phyloP scores from a whole-genome alignment of 176 grass and related monocot genomes.

The Triticum monococcum region DNA sequence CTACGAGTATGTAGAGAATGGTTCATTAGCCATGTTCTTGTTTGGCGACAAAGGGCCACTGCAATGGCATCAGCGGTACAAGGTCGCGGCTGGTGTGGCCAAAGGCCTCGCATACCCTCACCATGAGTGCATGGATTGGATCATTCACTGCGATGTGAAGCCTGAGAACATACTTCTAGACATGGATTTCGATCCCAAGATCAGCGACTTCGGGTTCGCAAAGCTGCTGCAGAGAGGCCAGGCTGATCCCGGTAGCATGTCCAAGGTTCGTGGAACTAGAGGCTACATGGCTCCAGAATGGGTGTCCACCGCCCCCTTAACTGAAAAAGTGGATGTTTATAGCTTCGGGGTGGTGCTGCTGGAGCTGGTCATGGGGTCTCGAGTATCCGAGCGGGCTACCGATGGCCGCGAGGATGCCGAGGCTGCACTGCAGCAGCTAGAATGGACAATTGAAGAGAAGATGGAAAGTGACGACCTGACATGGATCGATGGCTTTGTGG shows the following conservation, averaged over 20 bases:
- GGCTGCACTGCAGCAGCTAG: neutral
- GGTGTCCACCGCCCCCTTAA: slow-evolving; percentile 1
- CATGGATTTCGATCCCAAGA: slow-evolving; percentile 32
- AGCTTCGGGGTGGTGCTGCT: slow-evolving; percentile 30
- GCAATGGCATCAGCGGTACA: slow-evolving; percentile 30
- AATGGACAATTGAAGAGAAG: neutral
- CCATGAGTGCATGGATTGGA: slow-evolving; percentile 36
- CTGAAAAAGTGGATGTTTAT: slow-evolving; percentile 35
- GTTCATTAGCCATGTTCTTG: slow-evolving; percentile 17
- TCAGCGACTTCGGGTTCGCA: slow-evolving; percentile 31
- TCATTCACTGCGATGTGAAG: slow-evolving; percentile 30
- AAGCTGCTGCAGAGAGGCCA: slow-evolving; percentile 28
- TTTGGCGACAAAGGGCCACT: neutral
- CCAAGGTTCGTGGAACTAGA: slow-evolving; percentile 24
- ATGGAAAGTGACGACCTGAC: neutral
- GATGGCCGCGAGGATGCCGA: neutral
- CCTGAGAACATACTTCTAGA: slow-evolving; percentile 36
- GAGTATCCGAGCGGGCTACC: neutral
- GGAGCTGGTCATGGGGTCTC: slow-evolving; percentile 4
- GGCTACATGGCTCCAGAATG: slow-evolving; percentile 31
- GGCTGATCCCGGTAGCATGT: slow-evolving; percentile 4
- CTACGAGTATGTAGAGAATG: slow-evolving; percentile 23
- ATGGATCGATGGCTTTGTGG: neutral
- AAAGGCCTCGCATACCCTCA: slow-evolving; percentile 18
- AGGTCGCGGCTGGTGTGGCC: slow-evolving; percentile 9